Conservation (phyloP, 176 grass and related monocot genomes). For the Tuctoria greenei region DNA sequence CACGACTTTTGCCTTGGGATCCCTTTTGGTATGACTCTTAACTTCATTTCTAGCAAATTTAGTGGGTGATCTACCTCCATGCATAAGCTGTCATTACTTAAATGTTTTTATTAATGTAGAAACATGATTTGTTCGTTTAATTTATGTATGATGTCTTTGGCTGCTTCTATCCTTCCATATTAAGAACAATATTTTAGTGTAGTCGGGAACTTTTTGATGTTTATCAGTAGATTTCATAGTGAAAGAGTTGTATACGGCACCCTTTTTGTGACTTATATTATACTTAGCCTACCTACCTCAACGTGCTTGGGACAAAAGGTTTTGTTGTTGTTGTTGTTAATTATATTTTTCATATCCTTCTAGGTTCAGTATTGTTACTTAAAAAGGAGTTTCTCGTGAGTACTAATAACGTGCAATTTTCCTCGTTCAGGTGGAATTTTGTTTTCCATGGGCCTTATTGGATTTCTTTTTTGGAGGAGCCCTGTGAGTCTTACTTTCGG, state of each 20-base stretch:
- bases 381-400: not conserved
- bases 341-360: conserved; percentile 12
- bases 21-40: conserved; percentile 68
- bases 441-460: conserved; percentile 69
- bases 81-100: not conserved
- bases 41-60: conserved; percentile 2
- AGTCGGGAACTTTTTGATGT: not conserved
- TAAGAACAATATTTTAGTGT: not conserved
- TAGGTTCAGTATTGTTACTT: conserved; percentile 2
- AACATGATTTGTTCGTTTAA: conserved; percentile 19
- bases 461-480: conserved; percentile 84
- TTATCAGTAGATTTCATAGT: not conserved
- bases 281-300: too few relatives aligned
- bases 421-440: conserved; percentile 61
- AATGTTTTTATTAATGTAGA: conserved; percentile 8
- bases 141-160: not conserved
- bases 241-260: not conserved
- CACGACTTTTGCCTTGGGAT: conserved; percentile 98
- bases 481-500: conserved; percentile 59
- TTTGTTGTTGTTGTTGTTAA: not conserved
- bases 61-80: not conserved
- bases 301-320: too few relatives aligned
- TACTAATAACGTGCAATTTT: conserved; percentile 17
- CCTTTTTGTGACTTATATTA: too few relatives aligned
- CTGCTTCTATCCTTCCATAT: not conserved